Base-by-base conservation (phyloP, 2,329 filamentous ascomycete genomes). In the Aspergillus sclerotialis region DNA sequence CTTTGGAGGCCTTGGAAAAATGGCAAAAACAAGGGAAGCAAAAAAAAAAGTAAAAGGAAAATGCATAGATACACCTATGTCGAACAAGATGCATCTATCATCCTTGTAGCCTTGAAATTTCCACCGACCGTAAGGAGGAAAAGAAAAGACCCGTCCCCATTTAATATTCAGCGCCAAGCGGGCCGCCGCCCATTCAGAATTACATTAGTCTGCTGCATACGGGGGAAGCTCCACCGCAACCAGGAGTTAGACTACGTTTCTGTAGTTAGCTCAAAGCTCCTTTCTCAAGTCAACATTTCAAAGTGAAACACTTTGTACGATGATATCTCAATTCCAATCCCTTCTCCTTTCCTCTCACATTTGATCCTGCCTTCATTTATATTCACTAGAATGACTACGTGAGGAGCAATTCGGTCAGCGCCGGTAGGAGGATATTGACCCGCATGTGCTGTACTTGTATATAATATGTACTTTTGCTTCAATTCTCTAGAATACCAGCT, bases 181-280 rank as follows among this genome's bases (percentile, higher is more conserved):
- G 48, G 42, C 37, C 40, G 42, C 44, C 44, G 45, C 44, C 51
- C 13, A 24, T 13, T 11, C n/a, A 9, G 11, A 28, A 28, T 39
- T 39, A 41, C 38, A 32, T 48, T n/a, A n/a, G n/a, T n/a, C n/a
- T n/a, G n/a, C n/a, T n/a, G n/a, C n/a, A n/a, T 40, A 38, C 39
- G 45, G 44, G 45, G 41, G 40, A 35, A 45, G 40, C 51, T 55
- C 55, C 53, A 58, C 55, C 44, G 38, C 44, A 37, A 45, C 41
- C 47, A 37, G 35, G 38, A 43, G 41, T 44, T 48, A 43, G 21
- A 26, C n/a, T n/a, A n/a, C n/a, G n/a, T n/a, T n/a, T n/a, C n/a
- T n/a, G n/a, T n/a, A n/a, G n/a, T n/a, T n/a, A n/a, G n/a, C n/a
- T n/a, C n/a, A n/a, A 30, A 44, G 40, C 46, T 42, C 47, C 52